Evolutionary conservation across 2,329 filamentous ascomycete genomes (phyloP), one percentile per base, ranked within the genome.

Genomic region (Fusarium anguioides): DNA sequence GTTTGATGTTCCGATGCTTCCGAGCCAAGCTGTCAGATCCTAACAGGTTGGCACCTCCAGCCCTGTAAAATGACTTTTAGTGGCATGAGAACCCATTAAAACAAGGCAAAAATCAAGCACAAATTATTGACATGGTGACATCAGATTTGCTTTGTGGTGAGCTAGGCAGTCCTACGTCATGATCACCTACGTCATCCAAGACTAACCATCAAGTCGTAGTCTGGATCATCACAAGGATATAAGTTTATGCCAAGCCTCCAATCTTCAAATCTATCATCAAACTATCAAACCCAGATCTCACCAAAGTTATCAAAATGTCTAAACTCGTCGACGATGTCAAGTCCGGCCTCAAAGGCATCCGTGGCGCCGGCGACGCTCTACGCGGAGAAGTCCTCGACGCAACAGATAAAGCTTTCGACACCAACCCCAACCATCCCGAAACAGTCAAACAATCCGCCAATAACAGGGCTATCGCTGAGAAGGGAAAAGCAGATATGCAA

Each of bases 281-380:
- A 31, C 11, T 5, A 11, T 2, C 11, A 26, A 0, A 36, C 4
- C 27, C 24, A 26, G 9, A 26, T 10, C 9, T 10, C 8, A 33
- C 6, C 1, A 21, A 44, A 11, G n/a, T 5, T 8, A 23, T 9
- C 5, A 66, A 46, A 31, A 68, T 72, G 69, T 64, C 69, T 11
- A 70, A 66, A 39, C 8, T 72, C n/a, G 20, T 72, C 1, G 42
- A 73, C 3, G 71, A 73, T 23, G 65, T 71, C 37, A 73, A 73
- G 29, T 46, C 71, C 3, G 68, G 69, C 33, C 49, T 73, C 3
- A 73, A 73, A 2, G 71, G 71, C 35, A 57, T 73, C 26, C 57
- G 54, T 11, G 71, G 71, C 5, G 65, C 71, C 4, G 71, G 71
- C 17, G 71, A 73, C 29, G 69, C 60, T 4, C n/a, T 73, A 0